A percentile compares a stretch with the other conserved stretches of the same genome.
phyloP scores from a whole-genome alignment of 2,329 filamentous ascomycete species.

The Fusarium transvaalense region DNA sequence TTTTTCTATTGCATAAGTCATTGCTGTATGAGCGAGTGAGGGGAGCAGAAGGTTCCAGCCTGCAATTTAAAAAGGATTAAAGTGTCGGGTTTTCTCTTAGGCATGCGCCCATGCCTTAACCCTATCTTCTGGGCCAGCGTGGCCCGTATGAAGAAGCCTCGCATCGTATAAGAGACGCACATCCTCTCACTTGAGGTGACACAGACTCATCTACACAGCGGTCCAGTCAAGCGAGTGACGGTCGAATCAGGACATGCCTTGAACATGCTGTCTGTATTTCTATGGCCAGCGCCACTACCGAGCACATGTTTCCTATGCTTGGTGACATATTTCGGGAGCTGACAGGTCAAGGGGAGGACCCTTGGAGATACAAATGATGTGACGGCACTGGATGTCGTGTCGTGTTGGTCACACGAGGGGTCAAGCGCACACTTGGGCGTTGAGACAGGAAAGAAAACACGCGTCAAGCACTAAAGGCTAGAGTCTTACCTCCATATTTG shows the following conservation, averaged over 20 bases:
- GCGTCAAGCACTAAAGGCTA: constrained; percentile 4
- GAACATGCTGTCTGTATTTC: constrained; percentile 13
- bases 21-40: constrained; percentile 1
- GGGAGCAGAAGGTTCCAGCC: constrained; percentile 2
- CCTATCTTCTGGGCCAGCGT: constrained; percentile 1
- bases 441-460: constrained; percentile 5
- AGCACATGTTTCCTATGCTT: constrained; percentile 2
- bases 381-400: constrained; percentile 10
- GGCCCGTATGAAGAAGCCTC: constrained; percentile 18
- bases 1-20: not conserved
- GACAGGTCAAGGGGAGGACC: constrained; percentile 2
- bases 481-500: constrained; percentile 41
- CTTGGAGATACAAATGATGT: constrained; percentile 24
- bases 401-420: constrained; percentile 31
- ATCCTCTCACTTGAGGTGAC: constrained; percentile 36
- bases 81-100: constrained; percentile 5
- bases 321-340: constrained; percentile 10
- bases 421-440: constrained; percentile 28
- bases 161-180: constrained; percentile 26
- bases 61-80: constrained; percentile 6
- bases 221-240: constrained; percentile 26
- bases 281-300: constrained; percentile 24
- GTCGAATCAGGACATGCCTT: constrained; percentile 32
- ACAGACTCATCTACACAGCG: constrained; percentile 26
- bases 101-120: not conserved